These are phyloP conservation scores for Trypanosoma avium DNA, from an alignment of 208 protist species.

Conservation along the genomic window DNA sequence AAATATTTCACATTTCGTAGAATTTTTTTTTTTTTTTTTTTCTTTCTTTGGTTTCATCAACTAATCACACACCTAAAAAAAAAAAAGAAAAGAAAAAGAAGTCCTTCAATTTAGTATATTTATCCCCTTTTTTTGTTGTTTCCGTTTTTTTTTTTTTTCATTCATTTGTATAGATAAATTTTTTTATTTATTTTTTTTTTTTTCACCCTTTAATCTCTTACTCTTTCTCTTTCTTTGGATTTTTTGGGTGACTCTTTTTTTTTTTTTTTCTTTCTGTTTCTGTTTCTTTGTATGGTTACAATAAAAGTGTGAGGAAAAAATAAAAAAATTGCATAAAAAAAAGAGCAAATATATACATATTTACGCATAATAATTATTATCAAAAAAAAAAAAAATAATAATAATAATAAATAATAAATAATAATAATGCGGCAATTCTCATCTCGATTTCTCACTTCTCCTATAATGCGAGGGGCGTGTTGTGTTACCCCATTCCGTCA, in stretches of 20 bases:
- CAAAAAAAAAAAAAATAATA: too few relatives aligned
- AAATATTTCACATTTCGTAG: neutral
- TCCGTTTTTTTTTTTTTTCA: neutral
- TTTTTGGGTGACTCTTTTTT: neutral
- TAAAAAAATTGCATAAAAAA: too few relatives aligned
- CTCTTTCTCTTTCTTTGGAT: constrained; percentile 7
- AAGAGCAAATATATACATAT: too few relatives aligned
- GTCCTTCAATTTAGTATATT: neutral
- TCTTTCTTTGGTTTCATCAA: constrained; percentile 16
- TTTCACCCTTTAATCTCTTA: neutral
- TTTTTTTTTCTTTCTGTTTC: too few relatives aligned
- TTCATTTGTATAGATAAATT: neutral
- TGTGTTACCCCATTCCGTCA: constrained; percentile 11
- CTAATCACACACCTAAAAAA: neutral
- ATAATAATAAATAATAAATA: too few relatives aligned
- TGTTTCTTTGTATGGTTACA: too few relatives aligned
- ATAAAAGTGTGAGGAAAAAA: too few relatives aligned
- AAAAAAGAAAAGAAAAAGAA: constrained; percentile 19
- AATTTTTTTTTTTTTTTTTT: constrained; percentile 11
- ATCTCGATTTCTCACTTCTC: neutral
- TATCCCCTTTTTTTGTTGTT: neutral
- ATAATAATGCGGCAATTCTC: constrained; percentile 1
- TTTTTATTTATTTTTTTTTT: neutral
- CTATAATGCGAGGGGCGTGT: neutral
- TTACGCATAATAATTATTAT: too few relatives aligned